Percentiles rank a stretch among this genome's conserved stretches.
phyloP scores from a whole-genome alignment of 2,329 filamentous ascomycete species.

The Akanthomyces dipterigenus region DNA sequence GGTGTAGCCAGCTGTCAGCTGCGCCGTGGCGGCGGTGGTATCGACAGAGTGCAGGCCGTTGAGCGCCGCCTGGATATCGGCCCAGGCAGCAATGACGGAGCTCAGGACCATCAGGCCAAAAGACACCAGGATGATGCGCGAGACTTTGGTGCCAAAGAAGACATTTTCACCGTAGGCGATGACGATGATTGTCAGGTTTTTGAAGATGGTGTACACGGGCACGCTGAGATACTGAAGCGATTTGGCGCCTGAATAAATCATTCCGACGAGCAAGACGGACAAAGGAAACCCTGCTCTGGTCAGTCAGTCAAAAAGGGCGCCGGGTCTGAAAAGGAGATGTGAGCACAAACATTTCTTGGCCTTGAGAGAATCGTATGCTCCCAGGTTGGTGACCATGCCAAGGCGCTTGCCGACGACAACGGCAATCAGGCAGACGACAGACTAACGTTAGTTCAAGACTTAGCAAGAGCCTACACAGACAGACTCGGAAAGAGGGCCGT shows the following conservation, averaged over 20 bases:
- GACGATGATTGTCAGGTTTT: constrained; percentile 97
- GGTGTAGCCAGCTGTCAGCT: constrained; percentile 87
- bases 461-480: neutral
- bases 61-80: constrained; percentile 84
- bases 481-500: constrained; percentile 26
- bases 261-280: constrained; percentile 89
- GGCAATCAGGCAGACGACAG: constrained; percentile 77
- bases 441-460: constrained; percentile 46
- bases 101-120: constrained; percentile 96
- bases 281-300: constrained; percentile 82
- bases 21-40: constrained; percentile 71
- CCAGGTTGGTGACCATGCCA: constrained; percentile 74
- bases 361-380: constrained; percentile 79
- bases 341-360: constrained; percentile 75
- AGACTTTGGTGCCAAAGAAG: constrained; percentile 94
- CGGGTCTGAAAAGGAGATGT: neutral
- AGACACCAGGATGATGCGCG: constrained; percentile 78
- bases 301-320: constrained; percentile 16
- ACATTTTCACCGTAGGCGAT: constrained; percentile 98
- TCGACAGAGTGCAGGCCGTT: constrained; percentile 51
- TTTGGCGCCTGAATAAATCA: constrained; percentile 98
- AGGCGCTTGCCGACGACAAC: constrained; percentile 77
- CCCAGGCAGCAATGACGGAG: constrained; percentile 92
- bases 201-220: constrained; percentile 99
- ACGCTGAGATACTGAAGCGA: constrained; percentile 94